These are phyloP conservation scores for Eucalyptus tenuipes DNA, from an alignment of 345 rosid genomes.

Conservation along the genomic window DNA sequence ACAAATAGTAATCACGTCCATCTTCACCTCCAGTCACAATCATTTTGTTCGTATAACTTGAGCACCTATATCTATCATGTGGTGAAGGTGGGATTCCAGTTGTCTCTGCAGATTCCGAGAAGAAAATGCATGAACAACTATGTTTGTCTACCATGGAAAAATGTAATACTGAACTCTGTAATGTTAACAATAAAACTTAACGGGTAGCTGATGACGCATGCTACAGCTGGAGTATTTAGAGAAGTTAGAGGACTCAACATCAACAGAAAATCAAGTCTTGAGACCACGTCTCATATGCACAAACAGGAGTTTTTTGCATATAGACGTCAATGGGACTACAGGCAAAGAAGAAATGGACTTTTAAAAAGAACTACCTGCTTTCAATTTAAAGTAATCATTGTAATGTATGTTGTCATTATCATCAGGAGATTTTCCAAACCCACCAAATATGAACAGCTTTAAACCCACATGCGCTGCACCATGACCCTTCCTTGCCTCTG, in stretches of 20 bases:
- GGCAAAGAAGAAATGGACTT: neutral
- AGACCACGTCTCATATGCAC: neutral
- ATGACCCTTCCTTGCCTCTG: conserved; percentile 88
- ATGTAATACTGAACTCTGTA: neutral
- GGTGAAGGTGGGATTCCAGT: too few relatives aligned
- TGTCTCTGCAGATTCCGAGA: too few relatives aligned
- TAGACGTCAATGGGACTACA: neutral
- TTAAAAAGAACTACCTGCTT: conserved; percentile 44
- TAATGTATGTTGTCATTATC: conserved; percentile 56
- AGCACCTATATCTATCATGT: too few relatives aligned
- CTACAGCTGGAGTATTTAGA: neutral
- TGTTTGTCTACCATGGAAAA: neutral
- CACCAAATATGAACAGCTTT: conserved; percentile 82
- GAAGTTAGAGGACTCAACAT: neutral
- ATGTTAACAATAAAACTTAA: neutral
- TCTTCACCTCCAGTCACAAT: too few relatives aligned
- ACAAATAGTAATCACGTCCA: too few relatives aligned
- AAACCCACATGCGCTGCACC: conserved; percentile 79
- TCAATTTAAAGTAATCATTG: conserved; percentile 64
- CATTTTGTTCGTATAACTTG: too few relatives aligned
- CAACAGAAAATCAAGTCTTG: neutral
- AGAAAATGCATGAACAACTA: too few relatives aligned
- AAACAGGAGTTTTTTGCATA: neutral
- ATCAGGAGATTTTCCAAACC: conserved; percentile 66
- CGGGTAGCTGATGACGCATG: neutral